These are phyloP conservation scores for Pythium vanterpoolii DNA, from an alignment of 352 stramenopile species.

Conservation along the genomic window DNA sequence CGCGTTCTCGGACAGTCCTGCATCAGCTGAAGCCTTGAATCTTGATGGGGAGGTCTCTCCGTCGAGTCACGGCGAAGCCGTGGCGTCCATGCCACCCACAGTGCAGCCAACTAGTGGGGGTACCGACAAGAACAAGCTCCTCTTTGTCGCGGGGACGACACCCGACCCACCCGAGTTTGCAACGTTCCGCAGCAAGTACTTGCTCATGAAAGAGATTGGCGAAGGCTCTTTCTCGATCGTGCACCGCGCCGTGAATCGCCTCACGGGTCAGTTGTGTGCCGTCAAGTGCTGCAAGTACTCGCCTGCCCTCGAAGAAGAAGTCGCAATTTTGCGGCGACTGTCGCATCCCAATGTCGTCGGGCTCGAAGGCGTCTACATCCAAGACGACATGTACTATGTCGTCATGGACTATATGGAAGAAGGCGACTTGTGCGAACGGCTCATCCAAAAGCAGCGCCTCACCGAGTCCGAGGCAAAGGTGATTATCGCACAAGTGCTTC, in stretches of 20 bases:
- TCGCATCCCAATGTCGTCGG: constrained; percentile 67
- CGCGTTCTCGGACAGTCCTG: constrained; percentile 15
- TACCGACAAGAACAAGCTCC: constrained; percentile 8
- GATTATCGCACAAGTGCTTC: constrained; percentile 61
- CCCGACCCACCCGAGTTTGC: constrained; percentile 42
- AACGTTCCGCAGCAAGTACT: constrained; percentile 58
- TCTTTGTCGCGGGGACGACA: constrained; percentile 26
- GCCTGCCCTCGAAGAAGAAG: constrained; percentile 60
- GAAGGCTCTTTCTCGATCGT: constrained; percentile 85
- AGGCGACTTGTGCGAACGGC: constrained; percentile 68
- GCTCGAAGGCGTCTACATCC: constrained; percentile 65
- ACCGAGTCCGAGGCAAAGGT: constrained; percentile 45
- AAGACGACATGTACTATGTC: constrained; percentile 74
- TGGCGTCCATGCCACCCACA: constrained; percentile 10
- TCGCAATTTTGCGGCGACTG: constrained; percentile 54
- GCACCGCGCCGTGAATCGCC: constrained; percentile 65
- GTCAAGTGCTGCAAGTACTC: constrained; percentile 80
- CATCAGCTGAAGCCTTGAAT: background rate
- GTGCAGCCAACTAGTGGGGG: background rate
- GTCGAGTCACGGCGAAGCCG: background rate
- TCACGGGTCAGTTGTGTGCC: constrained; percentile 56
- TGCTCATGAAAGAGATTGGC: constrained; percentile 78
- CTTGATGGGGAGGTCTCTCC: background rate
- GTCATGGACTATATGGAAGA: constrained; percentile 82
- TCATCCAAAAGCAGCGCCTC: constrained; percentile 65